phyloP scores from a whole-genome alignment of 495 filamentous ascomycete species.

The Wilcoxina mikolae region DNA sequence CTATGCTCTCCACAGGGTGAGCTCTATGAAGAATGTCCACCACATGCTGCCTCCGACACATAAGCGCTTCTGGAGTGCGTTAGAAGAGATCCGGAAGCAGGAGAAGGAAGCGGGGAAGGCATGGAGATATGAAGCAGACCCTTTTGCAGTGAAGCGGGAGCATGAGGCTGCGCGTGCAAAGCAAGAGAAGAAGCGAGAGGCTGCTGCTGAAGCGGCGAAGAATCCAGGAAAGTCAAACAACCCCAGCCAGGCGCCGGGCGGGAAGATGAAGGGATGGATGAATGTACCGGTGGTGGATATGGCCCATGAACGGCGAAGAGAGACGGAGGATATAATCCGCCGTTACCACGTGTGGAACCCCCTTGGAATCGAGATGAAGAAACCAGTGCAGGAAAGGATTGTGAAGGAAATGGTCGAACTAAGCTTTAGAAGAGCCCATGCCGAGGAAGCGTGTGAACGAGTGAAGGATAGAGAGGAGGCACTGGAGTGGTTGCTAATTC shows the following conservation, averaged over 20 bases:
- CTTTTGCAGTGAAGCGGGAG: conserved; percentile 65
- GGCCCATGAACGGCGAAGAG: conserved; percentile 57
- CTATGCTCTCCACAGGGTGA: conserved; percentile 77
- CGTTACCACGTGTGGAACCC: conserved; percentile 77
- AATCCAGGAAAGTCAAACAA: conserved; percentile 2
- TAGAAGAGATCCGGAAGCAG: conserved; percentile 59
- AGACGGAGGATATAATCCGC: conserved; percentile 64
- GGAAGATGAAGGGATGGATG: conserved; percentile 57
- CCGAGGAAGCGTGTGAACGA: conserved; percentile 70
- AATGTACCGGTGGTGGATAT: conserved; percentile 82
- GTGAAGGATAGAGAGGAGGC: conserved; percentile 90
- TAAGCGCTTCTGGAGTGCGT: conserved; percentile 67
- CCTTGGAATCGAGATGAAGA: conserved; percentile 47
- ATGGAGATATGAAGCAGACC: conserved; percentile 95
- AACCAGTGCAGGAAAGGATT: conserved; percentile 41
- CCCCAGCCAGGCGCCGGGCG: neutral
- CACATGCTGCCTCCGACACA: conserved; percentile 89
- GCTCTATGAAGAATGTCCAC: conserved; percentile 85
- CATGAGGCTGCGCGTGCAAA: conserved; percentile 57
- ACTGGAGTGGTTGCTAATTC: conserved; percentile 63
- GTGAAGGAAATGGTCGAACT: conserved; percentile 58
- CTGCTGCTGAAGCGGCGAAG: conserved; percentile 13
- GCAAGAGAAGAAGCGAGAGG: conserved; percentile 43
- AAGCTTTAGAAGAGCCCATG: conserved; percentile 74
- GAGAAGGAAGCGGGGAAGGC: conserved; percentile 59